Conservation (phyloP, 2,329 filamentous ascomycete genomes). For the Alternaria metachromatica region DNA sequence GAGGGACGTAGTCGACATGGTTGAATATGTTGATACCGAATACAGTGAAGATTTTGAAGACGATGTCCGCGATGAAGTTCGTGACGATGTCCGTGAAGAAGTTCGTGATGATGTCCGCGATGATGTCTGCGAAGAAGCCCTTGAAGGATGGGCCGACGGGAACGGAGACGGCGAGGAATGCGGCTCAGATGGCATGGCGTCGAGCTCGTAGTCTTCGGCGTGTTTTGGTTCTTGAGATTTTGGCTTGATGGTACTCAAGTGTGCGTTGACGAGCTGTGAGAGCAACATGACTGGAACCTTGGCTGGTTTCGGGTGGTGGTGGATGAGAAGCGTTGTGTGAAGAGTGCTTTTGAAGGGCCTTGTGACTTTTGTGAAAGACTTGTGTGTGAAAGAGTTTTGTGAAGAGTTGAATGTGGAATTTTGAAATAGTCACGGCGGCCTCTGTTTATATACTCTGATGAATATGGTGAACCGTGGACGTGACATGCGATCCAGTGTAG, state of each 20-base stretch:
- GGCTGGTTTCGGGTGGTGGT: not conserved
- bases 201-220: not conserved
- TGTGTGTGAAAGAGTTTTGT: not conserved
- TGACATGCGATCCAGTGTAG: not conserved
- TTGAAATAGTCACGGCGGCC: not conserved
- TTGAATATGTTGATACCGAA: not conserved
- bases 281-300: not conserved
- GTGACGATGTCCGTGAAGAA: not conserved
- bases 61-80: not conserved
- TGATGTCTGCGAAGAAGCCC: not conserved
- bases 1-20: not conserved
- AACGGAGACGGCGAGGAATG: not conserved
- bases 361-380: not conserved
- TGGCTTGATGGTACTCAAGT: not conserved
- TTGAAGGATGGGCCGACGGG: not conserved
- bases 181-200: not conserved
- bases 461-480: not conserved
- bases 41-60: not conserved
- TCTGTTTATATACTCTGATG: not conserved
- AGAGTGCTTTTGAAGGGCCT: not conserved
- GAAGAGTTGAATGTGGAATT: not conserved
- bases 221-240: not conserved
- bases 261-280: not conserved
- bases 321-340: not conserved
- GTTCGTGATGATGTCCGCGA: not conserved